Conservation (phyloP, 148 eudicot genomes). For the Vaccinium vitisidaea region DNA sequence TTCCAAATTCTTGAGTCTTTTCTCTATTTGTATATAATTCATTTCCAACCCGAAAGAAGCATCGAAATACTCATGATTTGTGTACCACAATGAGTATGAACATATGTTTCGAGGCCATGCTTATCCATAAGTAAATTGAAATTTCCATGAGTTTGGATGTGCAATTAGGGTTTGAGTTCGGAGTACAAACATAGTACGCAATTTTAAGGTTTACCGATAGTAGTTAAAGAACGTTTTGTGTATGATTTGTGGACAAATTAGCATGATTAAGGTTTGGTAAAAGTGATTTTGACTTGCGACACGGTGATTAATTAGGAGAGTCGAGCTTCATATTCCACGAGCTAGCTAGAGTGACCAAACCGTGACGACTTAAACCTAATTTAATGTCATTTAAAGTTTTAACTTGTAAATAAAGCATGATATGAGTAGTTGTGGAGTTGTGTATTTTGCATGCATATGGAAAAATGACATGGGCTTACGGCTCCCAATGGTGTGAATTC, state of each 20-base stretch:
- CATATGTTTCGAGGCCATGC: background rate
- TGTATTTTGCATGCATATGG: no score
- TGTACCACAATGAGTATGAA: background rate
- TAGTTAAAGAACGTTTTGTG: background rate
- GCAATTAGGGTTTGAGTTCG: background rate
- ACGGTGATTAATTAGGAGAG: background rate
- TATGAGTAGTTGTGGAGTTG: no score
- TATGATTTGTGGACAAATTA: background rate
- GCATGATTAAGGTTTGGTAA: constrained; percentile 10
- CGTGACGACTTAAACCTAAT: no score
- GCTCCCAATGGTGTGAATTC: no score
- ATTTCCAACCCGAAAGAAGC: constrained; percentile 8
- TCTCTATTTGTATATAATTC: background rate
- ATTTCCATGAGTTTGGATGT: background rate
- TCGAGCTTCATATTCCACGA: no score
- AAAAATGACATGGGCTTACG: no score
- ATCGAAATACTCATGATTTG: constrained; percentile 1
- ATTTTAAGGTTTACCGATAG: no score
- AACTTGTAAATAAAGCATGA: no score
- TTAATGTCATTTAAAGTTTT: no score
- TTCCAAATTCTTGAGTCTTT: background rate
- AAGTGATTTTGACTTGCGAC: constrained; percentile 1
- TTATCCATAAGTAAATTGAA: background rate
- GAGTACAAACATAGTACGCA: background rate
- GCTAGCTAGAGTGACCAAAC: no score